phyloP scores from a whole-genome alignment of 805 yeast genomes.

The Yueomyces sinensis region DNA sequence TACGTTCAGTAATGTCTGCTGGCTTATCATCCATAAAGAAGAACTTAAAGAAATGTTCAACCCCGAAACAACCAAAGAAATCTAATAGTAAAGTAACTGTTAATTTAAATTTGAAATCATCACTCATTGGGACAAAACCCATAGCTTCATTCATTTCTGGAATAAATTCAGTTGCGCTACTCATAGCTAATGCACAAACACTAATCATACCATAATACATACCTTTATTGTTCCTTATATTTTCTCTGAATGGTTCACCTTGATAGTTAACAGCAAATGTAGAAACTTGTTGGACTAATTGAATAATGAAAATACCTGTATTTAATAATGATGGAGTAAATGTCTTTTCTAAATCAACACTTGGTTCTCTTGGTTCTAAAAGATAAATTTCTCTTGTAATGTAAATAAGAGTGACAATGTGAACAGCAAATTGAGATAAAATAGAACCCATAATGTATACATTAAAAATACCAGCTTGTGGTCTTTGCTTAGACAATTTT shows the following conservation, averaged over 20 bases:
- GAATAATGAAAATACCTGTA: conserved; percentile 90
- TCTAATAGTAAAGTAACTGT: conserved; percentile 64
- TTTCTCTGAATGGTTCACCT: conserved; percentile 93
- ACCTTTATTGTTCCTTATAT: conserved; percentile 80
- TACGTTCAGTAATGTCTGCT: conserved; percentile 65
- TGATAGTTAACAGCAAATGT: conserved; percentile 97
- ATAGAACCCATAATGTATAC: conserved; percentile 95
- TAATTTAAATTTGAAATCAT: conserved; percentile 60
- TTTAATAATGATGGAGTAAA: conserved; percentile 84
- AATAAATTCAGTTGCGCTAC: conserved; percentile 87
- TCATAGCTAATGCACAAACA: conserved; percentile 74
- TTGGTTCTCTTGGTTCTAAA: conserved; percentile 86
- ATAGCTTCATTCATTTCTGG: conserved; percentile 90
- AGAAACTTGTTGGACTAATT: conserved; percentile 91
- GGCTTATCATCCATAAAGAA: conserved; percentile 86
- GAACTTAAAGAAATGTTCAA: conserved; percentile 70
- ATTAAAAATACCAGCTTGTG: conserved; percentile 95
- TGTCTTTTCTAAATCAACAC: conserved; percentile 76
- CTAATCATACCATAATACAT: conserved; percentile 94
- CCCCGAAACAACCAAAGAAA: conserved; percentile 58
- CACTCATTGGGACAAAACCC: conserved; percentile 79
- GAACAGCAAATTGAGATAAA: conserved; percentile 91
- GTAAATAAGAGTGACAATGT: conserved; percentile 68
- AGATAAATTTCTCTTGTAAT: conserved; percentile 73
- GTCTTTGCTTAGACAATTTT: conserved; percentile 83